Evolutionary conservation across 148 eudicot species (phyloP).

Genomic region (Diospyros kaki): DNA sequence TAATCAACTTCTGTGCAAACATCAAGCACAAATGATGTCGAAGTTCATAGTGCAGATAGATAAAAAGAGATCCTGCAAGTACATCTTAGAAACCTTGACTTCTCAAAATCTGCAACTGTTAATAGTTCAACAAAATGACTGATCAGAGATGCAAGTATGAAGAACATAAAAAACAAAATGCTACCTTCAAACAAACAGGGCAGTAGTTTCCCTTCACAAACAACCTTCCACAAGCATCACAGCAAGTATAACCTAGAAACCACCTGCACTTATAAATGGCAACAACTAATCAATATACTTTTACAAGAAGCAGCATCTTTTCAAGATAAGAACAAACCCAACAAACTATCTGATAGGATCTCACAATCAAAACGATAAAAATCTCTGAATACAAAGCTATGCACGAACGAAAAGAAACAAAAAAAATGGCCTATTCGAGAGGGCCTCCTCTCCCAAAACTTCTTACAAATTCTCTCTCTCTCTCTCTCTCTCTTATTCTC

Average conservation of each 20-base stretch:
- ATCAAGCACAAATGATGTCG: neutral
- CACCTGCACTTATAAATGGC: slow-evolving; percentile 51
- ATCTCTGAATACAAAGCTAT: too few relatives aligned
- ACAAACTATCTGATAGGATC: too few relatives aligned
- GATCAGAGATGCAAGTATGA: neutral
- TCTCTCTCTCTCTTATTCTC: too few relatives aligned
- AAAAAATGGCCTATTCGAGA: too few relatives aligned
- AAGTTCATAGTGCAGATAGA: neutral
- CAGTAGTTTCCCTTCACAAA: slow-evolving; percentile 94
- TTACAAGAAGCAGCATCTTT: neutral
- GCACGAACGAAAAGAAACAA: too few relatives aligned
- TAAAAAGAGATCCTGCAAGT: neutral
- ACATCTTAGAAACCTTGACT: neutral
- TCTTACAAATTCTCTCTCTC: too few relatives aligned
- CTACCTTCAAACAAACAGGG: slow-evolving; percentile 95
- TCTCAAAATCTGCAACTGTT: neutral
- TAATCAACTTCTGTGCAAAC: slow-evolving; percentile 2
- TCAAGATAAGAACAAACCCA: neutral
- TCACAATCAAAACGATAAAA: too few relatives aligned
- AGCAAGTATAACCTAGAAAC: slow-evolving; percentile 94
- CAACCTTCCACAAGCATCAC: slow-evolving; percentile 99
- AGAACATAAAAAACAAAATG: neutral
- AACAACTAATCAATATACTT: neutral
- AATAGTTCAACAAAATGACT: neutral
- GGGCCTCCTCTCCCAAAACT: too few relatives aligned